Conservation (phyloP, 306 rosid genomes). For the Acacia confusa region DNA sequence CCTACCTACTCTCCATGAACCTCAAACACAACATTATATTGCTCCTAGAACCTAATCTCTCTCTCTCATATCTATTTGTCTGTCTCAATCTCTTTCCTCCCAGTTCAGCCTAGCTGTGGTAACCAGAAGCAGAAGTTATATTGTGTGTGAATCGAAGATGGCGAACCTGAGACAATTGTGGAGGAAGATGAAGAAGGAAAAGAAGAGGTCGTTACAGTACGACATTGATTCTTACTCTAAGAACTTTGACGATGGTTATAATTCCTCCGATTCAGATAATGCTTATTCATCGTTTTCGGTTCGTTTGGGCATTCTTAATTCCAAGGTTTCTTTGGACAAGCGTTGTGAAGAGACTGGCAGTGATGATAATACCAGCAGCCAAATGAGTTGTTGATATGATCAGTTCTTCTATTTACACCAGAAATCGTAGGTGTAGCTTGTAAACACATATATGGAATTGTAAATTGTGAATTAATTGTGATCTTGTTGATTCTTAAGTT, state of each 20-base stretch:
- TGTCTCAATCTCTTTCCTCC: too few relatives aligned
- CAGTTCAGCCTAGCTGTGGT: too few relatives aligned
- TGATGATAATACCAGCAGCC: neutral
- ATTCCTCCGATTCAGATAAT: conserved; percentile 49
- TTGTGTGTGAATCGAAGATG: conserved; percentile 30
- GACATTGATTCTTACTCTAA: conserved; percentile 53
- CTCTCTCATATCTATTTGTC: too few relatives aligned
- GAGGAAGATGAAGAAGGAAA: conserved; percentile 56
- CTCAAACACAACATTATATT: neutral
- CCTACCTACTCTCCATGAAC: neutral
- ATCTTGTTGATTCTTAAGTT: neutral
- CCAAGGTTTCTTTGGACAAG: neutral
- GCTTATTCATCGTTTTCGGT: conserved; percentile 68
- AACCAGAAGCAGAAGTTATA: too few relatives aligned
- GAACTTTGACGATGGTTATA: conserved; percentile 69
- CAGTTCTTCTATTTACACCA: too few relatives aligned
- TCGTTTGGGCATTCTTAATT: conserved; percentile 52
- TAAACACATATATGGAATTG: neutral
- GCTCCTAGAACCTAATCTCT: too few relatives aligned
- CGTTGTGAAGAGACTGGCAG: neutral
- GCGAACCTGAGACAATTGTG: conserved; percentile 48
- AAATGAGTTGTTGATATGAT: neutral
- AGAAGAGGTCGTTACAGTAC: conserved; percentile 50
- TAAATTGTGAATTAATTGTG: neutral
- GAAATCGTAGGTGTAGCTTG: neutral